Base-by-base conservation (phyloP, 148 eudicot genomes). In the Rhododendron ferrugineum region DNA sequence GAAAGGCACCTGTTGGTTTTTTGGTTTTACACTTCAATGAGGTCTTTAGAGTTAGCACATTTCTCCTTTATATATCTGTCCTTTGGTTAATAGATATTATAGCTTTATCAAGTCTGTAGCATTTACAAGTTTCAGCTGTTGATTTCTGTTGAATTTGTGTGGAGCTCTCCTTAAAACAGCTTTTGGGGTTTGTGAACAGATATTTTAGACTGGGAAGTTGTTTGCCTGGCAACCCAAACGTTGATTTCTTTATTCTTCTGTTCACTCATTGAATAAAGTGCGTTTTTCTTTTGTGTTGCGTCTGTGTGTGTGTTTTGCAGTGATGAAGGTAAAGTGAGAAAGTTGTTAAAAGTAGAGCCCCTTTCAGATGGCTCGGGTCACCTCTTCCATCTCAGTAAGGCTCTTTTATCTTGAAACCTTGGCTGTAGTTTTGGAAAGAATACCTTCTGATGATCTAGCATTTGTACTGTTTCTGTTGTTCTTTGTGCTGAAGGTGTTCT, bases 331-430 rank as follows among this genome's bases (percentile, higher is more conserved):
- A 95, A 86, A 88, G 99, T 97, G 80, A 92, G 94, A 89, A 97
- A 97, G 90, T 94, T 94, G 82, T 91, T 97, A 92, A 97, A 95
- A 92, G 95, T 97, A 62, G 99, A 95, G 91, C 98, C 99, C 49
- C 92, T 95, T 82, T 98, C 98, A 52, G 98, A 97, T 92, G 98
- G 98, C 86, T 93, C 98, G 79, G 99, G 99, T 70, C 96, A 95
- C 93, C 94, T 95, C 87, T 95, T 97, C 58, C 94, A 92, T 87
- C 94, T 97, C 83, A 93, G 99, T 97, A 92, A 92, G 73, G 56
- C 37, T 82, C 80, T 83, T 85, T 70, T 79, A 47, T 56, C 52
- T 72, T 56, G 22, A 78, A 40, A 70, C 49, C 78, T 83, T 83
- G 28, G 34, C 56, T 11, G 3, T 81, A 44, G 49, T 80, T 77